Percentiles rank a stretch among this genome's conserved stretches.
Conservation (phyloP, 2,329 filamentous ascomycete genomes). For the Aspergillus oerlinghausenensis region DNA sequence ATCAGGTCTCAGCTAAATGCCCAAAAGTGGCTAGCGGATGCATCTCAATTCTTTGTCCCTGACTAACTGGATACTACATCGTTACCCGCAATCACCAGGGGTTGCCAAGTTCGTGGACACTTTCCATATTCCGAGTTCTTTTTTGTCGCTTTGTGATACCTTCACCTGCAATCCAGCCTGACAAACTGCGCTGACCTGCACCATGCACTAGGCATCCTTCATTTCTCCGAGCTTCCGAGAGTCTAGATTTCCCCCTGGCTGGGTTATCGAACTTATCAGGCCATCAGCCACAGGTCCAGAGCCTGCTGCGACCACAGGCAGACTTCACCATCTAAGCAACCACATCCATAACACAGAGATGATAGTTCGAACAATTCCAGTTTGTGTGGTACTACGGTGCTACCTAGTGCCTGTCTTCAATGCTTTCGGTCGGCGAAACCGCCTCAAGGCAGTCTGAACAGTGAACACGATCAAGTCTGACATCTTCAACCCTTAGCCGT, state of each 20-base stretch:
- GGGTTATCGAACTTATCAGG: not conserved
- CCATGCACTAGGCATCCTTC: not conserved
- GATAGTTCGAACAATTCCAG: not conserved
- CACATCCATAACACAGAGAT: not conserved
- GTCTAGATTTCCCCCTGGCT: not conserved
- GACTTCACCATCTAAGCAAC: not conserved
- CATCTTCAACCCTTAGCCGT: not conserved
- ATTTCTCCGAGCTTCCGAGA: not conserved
- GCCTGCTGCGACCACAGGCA: not conserved
- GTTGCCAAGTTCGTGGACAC: not conserved
- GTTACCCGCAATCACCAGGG: not conserved
- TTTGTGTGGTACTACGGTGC: not conserved
- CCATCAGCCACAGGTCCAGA: not conserved
- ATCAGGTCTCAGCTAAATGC: not conserved
- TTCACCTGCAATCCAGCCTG: not conserved
- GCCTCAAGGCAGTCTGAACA: not conserved
- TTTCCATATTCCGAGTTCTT: not conserved
- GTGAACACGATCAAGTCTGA: not conserved
- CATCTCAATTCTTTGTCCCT: conserved; percentile 3
- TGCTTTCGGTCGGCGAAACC: not conserved
- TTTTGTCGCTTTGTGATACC: not conserved
- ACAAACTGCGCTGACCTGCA: not conserved
- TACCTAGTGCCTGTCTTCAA: not conserved
- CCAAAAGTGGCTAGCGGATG: not conserved
- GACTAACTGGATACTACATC: conserved; percentile 1